Percentiles rank a stretch among this genome's conserved stretches.
These are phyloP conservation scores for Suillus placidus DNA, from an alignment of 768 basidiomycete genomes.

Conservation along the genomic window DNA sequence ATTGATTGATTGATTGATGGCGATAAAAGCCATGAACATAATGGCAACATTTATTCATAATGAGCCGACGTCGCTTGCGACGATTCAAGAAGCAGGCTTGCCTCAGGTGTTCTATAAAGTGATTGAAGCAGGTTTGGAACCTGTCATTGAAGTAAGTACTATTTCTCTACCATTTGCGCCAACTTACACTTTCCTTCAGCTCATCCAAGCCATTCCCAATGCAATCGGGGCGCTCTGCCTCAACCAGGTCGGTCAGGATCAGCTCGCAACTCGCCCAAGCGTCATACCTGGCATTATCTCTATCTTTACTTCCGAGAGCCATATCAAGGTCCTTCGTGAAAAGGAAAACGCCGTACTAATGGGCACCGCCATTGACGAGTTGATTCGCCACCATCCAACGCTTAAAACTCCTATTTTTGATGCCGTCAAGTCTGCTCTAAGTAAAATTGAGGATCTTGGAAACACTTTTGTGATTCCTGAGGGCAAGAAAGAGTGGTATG, in stretches of 20 bases:
- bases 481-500: constrained; percentile 70
- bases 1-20: constrained; percentile 17
- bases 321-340: constrained; percentile 83
- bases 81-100: constrained; percentile 90
- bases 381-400: constrained; percentile 92
- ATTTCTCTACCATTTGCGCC: neutral
- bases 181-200: constrained; percentile 45
- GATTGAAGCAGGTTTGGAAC: constrained; percentile 82
- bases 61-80: constrained; percentile 90
- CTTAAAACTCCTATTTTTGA: constrained; percentile 82
- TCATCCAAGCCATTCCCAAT: constrained; percentile 90
- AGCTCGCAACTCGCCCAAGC: constrained; percentile 72
- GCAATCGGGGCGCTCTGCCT: constrained; percentile 96
- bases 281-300: constrained; percentile 86
- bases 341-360: constrained; percentile 91
- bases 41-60: constrained; percentile 98
- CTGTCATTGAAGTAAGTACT: constrained; percentile 76
- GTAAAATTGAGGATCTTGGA: constrained; percentile 76
- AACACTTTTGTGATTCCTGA: constrained; percentile 55
- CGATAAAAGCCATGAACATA: constrained; percentile 73
- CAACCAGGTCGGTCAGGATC: constrained; percentile 85
- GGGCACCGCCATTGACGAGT: constrained; percentile 91
- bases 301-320: constrained; percentile 83
- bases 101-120: constrained; percentile 89
- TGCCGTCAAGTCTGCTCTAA: constrained; percentile 68